A percentile compares a stretch with the other conserved stretches of the same genome.
These are phyloP conservation scores for Aspergillus sergii DNA, from an alignment of 2,329 filamentous ascomycete genomes.

Conservation along the genomic window DNA sequence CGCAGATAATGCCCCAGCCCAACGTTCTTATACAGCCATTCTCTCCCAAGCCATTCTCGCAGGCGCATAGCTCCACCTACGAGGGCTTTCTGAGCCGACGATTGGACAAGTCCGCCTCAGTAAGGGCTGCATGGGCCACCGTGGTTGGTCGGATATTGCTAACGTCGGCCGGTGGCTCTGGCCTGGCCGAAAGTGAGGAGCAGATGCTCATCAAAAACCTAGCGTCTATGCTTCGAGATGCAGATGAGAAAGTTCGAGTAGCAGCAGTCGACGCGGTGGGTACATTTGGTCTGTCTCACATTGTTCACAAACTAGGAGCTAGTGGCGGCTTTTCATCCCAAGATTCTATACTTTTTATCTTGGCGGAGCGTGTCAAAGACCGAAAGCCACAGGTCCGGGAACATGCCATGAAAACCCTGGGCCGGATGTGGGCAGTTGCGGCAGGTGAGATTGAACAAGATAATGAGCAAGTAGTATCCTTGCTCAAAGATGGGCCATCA, in stretches of 20 bases:
- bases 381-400: constrained; percentile 78
- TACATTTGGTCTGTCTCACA: constrained; percentile 75
- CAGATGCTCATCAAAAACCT: constrained; percentile 71
- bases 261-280: constrained; percentile 86
- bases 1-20: constrained; percentile 53
- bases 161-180: constrained; percentile 90
- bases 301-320: constrained; percentile 78
- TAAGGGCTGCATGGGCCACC: constrained; percentile 84
- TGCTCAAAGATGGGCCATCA: constrained; percentile 81
- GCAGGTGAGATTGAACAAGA: constrained; percentile 82
- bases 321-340: constrained; percentile 74
- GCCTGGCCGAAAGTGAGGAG: constrained; percentile 82
- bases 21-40: constrained; percentile 77
- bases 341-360: constrained; percentile 75
- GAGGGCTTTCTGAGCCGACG: constrained; percentile 81
- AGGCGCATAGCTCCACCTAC: constrained; percentile 77
- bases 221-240: constrained; percentile 79
- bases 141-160: constrained; percentile 81
- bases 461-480: constrained; percentile 71
- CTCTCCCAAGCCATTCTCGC: constrained; percentile 86
- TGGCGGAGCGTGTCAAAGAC: constrained; percentile 88
- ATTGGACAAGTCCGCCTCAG: constrained; percentile 81
- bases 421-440: constrained; percentile 90
- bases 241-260: constrained; percentile 86
- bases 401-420: constrained; percentile 82